Evolutionary conservation across 352 stramenopile species (phyloP), one percentile per base, ranked within the genome.

Genomic region (Phytophthora litchii): DNA sequence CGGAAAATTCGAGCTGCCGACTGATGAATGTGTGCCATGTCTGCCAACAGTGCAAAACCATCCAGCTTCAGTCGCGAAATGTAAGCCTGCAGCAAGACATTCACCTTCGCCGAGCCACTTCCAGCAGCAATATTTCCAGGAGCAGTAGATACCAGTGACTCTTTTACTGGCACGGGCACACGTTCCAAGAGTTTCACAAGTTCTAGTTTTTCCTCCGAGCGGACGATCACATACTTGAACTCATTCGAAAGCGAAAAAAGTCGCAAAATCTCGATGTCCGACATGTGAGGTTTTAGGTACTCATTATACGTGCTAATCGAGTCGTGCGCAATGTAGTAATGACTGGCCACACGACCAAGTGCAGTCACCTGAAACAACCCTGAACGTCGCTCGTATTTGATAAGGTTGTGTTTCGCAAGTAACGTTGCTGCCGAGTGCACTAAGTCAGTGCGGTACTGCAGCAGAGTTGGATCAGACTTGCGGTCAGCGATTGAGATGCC

Each of bases 11-110:
- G 92, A 0, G 93, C 96, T 12, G 97, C 97, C 5, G 92, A 99
- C 67, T 99, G 97, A 66, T 99, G 96, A 60, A 99, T 98, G 71
- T 99, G 99, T 3, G 93, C 92, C 96, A 99, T 99, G 67, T 99
- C 98, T n/a, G 96, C 91, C 6, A 98, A 74, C 17, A 99, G 68
- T 4, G 97, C 97, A 79, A 99, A 99, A 0, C 97, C 97, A 68
- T 99, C 97, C 7, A 99, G 80, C 57, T 94, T 97, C 27, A 99
- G 68, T 10, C 96, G 85, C 41, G 92, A 99, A 61, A 99, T 99
- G 67, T 99, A 99, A 27, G 97, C 93, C 80, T 99, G 98, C 11
- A 99, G 72, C 19, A 99, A 83, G 17, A 99, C 97, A 52, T 99
- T 99, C 23, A 99, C 91, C 79, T 99, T 99, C 4, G 94, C 94